These are phyloP conservation scores for Geranium brycei DNA, from an alignment of 345 rosid genomes.

Conservation along the genomic window DNA sequence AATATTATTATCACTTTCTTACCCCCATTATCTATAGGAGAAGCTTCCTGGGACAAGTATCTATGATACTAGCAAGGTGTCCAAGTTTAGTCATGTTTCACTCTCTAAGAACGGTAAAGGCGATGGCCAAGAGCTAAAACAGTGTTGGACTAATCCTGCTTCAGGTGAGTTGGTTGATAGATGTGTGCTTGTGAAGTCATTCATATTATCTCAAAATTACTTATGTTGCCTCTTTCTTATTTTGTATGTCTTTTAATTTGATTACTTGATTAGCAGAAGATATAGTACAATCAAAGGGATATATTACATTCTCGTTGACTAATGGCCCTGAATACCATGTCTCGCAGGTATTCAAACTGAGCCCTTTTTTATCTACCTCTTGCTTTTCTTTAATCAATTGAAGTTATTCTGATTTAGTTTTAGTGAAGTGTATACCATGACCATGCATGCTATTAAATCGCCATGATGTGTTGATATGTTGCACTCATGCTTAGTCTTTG, in stretches of 20 bases:
- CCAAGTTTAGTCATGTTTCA: slow-evolving; percentile 35
- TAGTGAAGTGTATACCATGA: too few relatives aligned
- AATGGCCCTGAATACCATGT: slow-evolving; percentile 32
- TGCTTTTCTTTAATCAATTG: too few relatives aligned
- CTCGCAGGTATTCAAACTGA: slow-evolving; percentile 17
- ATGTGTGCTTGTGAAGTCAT: not conserved
- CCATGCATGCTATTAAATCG: too few relatives aligned
- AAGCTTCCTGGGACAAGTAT: slow-evolving; percentile 48
- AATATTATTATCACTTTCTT: not conserved
- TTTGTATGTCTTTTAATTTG: not conserved
- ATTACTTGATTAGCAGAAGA: slow-evolving; percentile 9
- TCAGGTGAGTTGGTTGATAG: slow-evolving; percentile 29
- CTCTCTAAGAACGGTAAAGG: slow-evolving; percentile 43
- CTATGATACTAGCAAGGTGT: slow-evolving; percentile 40
- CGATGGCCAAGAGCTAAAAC: slow-evolving; percentile 41
- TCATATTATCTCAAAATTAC: not conserved
- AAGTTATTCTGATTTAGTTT: not conserved
- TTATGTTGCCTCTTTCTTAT: not conserved
- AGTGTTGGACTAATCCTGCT: slow-evolving; percentile 55
- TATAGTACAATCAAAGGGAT: slow-evolving; percentile 18
- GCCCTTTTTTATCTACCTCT: not conserved
- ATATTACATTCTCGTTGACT: slow-evolving; percentile 24
- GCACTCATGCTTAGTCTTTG: too few relatives aligned
- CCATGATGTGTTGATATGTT: too few relatives aligned
- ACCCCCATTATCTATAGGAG: slow-evolving; percentile 25